Percentiles rank a stretch among this genome's conserved stretches.
These are phyloP conservation scores for Coriolopsis trogii DNA, from an alignment of 1,284 basidiomycete species.

Conservation along the genomic window DNA sequence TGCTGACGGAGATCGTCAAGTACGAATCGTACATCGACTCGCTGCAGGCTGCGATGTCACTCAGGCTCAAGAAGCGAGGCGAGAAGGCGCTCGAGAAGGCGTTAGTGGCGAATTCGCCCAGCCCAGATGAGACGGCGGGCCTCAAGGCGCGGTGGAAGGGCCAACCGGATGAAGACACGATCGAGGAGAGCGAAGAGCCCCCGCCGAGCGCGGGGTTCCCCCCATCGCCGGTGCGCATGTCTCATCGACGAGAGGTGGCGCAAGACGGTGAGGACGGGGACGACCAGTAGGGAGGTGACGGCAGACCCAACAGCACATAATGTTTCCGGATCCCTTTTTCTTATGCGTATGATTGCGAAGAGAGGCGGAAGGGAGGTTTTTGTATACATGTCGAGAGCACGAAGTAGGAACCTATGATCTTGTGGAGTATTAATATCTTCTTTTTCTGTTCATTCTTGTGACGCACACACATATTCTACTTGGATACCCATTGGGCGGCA, in stretches of 20 bases:
- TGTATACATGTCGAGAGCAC: background rate
- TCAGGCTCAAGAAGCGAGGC: conserved; percentile 83
- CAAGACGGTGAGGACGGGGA: conserved; percentile 29
- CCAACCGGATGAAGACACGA: conserved; percentile 48
- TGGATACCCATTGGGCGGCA: conserved; percentile 20
- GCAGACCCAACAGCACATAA: background rate
- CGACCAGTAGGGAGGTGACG: conserved; percentile 1
- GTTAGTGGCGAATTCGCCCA: conserved; percentile 46
- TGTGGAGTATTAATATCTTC: conserved; percentile 25
- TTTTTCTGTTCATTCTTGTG: conserved; percentile 9
- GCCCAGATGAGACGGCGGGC: conserved; percentile 39
- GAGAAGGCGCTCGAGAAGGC: conserved; percentile 85
- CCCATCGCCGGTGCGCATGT: conserved; percentile 25
- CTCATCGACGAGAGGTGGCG: conserved; percentile 51
- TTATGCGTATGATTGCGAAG: conserved; percentile 3
- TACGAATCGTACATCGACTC: conserved; percentile 96
- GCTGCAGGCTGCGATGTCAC: conserved; percentile 76
- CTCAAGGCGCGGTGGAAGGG: conserved; percentile 50
- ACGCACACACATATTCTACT: conserved; percentile 23
- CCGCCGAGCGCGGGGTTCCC: conserved; percentile 42
- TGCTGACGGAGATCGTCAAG: conserved; percentile 92
- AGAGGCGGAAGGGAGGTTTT: background rate
- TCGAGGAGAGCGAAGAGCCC: conserved; percentile 56
- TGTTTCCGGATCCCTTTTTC: conserved; percentile 5
- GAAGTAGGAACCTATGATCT: conserved; percentile 22